Conservation (phyloP, 305 asterid species). For the Fraxinus greggii region DNA sequence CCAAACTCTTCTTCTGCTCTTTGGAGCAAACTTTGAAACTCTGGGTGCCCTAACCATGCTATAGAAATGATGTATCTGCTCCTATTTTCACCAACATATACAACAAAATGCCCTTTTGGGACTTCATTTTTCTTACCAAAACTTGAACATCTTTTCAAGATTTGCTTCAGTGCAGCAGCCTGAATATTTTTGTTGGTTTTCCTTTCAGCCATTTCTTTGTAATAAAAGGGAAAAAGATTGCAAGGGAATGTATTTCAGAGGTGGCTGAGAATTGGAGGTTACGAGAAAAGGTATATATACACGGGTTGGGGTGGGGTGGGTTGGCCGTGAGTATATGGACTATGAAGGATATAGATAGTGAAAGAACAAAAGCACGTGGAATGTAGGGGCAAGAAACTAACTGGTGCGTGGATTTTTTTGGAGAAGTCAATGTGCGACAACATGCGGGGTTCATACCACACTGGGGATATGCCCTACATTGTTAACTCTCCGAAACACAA, state of each 20-base stretch:
- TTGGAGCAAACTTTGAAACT: constrained; percentile 54
- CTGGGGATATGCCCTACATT: constrained; percentile 39
- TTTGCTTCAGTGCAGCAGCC: constrained; percentile 33
- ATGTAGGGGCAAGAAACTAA: constrained; percentile 54
- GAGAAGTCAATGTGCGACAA: constrained; percentile 27
- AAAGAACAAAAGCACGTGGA: constrained; percentile 54
- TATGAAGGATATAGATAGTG: not conserved
- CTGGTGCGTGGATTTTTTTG: constrained; percentile 39
- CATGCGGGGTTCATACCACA: constrained; percentile 25
- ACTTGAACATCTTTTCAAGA: constrained; percentile 47
- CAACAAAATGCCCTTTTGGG: constrained; percentile 70
- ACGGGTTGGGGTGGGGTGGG: not conserved
- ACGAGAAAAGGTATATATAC: constrained; percentile 21
- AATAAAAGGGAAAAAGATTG: not conserved
- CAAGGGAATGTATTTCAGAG: not conserved
- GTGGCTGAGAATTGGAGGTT: not conserved
- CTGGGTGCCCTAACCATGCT: constrained; percentile 40
- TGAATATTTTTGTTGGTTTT: constrained; percentile 38
- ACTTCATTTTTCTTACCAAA: constrained; percentile 48
- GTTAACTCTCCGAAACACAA: constrained; percentile 28
- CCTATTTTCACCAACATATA: constrained; percentile 57
- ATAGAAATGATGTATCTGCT: constrained; percentile 56
- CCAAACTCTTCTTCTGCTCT: constrained; percentile 78
- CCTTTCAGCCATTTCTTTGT: constrained; percentile 42
- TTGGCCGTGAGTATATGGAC: not conserved